phyloP scores from a whole-genome alignment of 306 rosid genomes.

The Astragalus membranaceus region DNA sequence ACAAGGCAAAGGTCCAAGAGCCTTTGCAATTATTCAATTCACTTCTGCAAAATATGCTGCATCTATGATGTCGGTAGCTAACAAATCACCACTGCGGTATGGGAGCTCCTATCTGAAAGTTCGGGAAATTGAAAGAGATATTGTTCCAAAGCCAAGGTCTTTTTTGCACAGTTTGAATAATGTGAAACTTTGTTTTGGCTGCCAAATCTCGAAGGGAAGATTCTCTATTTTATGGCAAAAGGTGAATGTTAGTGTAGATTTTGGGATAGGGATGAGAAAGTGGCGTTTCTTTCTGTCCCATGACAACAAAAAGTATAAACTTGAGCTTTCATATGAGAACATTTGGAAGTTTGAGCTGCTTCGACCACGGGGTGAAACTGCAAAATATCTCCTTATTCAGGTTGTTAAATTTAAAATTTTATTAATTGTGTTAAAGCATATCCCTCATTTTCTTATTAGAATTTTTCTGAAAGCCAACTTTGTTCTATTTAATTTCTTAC shows the following conservation, averaged over 20 bases:
- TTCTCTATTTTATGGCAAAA: conserved; percentile 37
- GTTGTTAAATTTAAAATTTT: conserved; percentile 27
- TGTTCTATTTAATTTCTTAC: too few species aligned
- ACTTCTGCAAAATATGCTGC: conserved; percentile 24
- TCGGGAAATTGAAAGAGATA: conserved; percentile 40
- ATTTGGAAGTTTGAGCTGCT: conserved; percentile 60
- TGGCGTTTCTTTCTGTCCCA: conserved; percentile 31
- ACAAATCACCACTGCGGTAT: conserved; percentile 3
- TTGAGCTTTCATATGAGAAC: conserved; percentile 59
- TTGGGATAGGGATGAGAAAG: conserved; percentile 44
- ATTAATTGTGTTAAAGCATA: neutral
- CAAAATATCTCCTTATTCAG: conserved; percentile 67
- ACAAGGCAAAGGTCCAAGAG: conserved; percentile 27
- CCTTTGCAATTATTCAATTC: conserved; percentile 69
- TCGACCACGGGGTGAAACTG: conserved; percentile 32
- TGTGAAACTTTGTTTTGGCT: conserved; percentile 56
- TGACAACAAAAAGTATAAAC: conserved; percentile 28
- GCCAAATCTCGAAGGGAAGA: conserved; percentile 41
- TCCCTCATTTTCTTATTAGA: neutral
- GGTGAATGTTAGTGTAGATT: conserved; percentile 34
- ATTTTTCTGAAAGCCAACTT: neutral
- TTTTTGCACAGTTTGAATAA: conserved; percentile 24
- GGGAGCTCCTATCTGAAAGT: conserved; percentile 33
- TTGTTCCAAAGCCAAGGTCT: conserved; percentile 42
- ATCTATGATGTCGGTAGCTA: neutral